Base-by-base conservation (phyloP, 192 early-diverging fungal genomes). In the Coemansia sp. region DNA sequence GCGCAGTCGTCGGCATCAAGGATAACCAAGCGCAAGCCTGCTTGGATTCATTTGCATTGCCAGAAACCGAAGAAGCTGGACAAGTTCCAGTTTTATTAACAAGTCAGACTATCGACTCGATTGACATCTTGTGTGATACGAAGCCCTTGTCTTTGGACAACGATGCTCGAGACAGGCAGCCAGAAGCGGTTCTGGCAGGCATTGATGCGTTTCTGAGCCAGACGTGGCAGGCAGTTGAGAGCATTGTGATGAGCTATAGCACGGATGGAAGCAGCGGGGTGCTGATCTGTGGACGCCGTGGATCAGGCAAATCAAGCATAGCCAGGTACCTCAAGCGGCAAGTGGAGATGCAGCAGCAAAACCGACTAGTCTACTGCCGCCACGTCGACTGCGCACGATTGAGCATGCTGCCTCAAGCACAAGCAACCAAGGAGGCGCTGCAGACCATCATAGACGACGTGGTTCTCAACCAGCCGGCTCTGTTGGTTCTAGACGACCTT, bases 291-390 rank as follows among this genome's bases (percentile, higher is more conserved):
- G 89, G 89, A 9, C 69, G 84, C 8, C 88, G 84, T 58, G 89
- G 89, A 30, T 81, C 87, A 3, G 89, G 89, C n/a, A 91, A 91
- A 46, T 83, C 88, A 12, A 82, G 80, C 36, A 74, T 89, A 14
- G 77, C 78, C 12, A 65, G 79, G n/a, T 65, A 79, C 9, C 46
- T 91, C 26, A 38, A 46, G 14, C 23, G 37, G 8, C 45, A 18
- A 0, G 62, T 56, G 0, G 42, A 40, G 37, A 18, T 41, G 21
- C 20, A 30, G 23, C 61, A 69, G 38, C 65, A 48, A 15, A 48
- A 14, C 2, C 66, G 58, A 11, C 58, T 75, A 30, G 66, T 69
- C 7, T 55, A 40, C 21, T 14, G 60, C 30, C 52, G 54, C 11
- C 69, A 55, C 50, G 55, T 73, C n/a, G 49, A 69, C 52, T 73